Evolutionary conservation across 2,329 filamentous ascomycete genomes (phyloP).

Genomic region (Diaporthe eres): DNA sequence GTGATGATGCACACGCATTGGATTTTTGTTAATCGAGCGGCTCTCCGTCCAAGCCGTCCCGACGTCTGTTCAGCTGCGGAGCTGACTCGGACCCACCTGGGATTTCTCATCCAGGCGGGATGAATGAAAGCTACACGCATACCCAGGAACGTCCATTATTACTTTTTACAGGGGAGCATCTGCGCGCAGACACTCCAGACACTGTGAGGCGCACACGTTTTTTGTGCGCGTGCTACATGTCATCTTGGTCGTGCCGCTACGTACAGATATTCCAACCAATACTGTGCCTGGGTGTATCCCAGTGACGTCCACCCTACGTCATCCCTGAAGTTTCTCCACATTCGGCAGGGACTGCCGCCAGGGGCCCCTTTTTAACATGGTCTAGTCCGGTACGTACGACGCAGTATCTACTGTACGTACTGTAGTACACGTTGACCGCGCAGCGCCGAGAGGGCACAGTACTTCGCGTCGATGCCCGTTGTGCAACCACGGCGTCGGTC

Average conservation of each 20-base stretch:
- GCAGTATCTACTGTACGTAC: background rate
- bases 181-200: background rate
- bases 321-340: slow-evolving; percentile 28
- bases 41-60: background rate
- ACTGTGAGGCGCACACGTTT: slow-evolving; percentile 18
- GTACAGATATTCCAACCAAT: background rate
- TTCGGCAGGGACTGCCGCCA: slow-evolving; percentile 32
- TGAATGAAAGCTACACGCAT: background rate
- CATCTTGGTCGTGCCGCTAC: slow-evolving; percentile 2
- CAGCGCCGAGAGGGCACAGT: slow-evolving; percentile 19
- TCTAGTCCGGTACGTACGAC: background rate
- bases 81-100: slow-evolving; percentile 18
- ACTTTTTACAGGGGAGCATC: background rate
- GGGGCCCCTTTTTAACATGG: slow-evolving; percentile 28
- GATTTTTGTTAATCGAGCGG: slow-evolving; percentile 4
- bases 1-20: background rate
- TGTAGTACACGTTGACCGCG: background rate
- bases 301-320: slow-evolving; percentile 26
- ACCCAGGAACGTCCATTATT: background rate
- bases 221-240: slow-evolving; percentile 6
- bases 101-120: background rate
- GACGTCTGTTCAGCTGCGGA: slow-evolving; percentile 21
- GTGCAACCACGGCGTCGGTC: slow-evolving; percentile 28
- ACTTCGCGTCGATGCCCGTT: slow-evolving; percentile 21
- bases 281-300: slow-evolving; percentile 5